Evolutionary conservation across 371 early-diverging fungal genomes (phyloP).

Genomic region (Mortierella sp.): DNA sequence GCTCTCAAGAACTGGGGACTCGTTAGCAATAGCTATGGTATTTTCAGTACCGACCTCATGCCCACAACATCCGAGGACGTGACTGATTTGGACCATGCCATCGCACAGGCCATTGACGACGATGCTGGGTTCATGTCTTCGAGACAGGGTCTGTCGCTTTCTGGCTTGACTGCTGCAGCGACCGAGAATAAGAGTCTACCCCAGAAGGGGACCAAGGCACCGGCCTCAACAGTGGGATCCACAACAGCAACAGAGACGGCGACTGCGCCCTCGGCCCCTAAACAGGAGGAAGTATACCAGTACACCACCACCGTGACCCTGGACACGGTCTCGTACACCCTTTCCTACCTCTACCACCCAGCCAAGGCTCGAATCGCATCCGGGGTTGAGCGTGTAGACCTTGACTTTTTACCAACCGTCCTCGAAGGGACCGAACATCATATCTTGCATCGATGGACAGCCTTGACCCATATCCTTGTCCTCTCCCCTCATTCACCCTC

Average conservation of each 20-base stretch:
- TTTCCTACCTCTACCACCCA: conserved; percentile 44
- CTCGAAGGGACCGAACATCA: conserved; percentile 37
- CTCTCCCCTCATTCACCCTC: conserved; percentile 21
- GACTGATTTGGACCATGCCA: conserved; percentile 28
- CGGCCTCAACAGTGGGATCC: background rate
- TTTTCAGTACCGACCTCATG: conserved; percentile 53
- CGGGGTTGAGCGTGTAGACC: conserved; percentile 32
- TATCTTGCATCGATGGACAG: conserved; percentile 40
- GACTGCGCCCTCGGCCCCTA: background rate
- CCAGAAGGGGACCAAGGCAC: background rate
- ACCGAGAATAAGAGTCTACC: no score
- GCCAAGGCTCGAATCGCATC: conserved; percentile 41
- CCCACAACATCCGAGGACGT: conserved; percentile 19
- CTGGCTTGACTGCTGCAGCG: no score
- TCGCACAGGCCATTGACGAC: conserved; percentile 45
- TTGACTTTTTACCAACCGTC: conserved; percentile 30
- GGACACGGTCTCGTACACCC: conserved; percentile 19
- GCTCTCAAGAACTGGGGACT: conserved; percentile 12
- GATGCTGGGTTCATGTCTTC: conserved; percentile 40
- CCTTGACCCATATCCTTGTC: conserved; percentile 43
- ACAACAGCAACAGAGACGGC: background rate
- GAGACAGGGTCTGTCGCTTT: background rate
- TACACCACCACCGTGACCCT: conserved; percentile 21
- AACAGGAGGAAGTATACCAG: conserved; percentile 33
- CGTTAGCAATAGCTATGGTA: conserved; percentile 50